Evolutionary conservation across 2,329 filamentous ascomycete species (phyloP).

Genomic region (Teratosphaeria epicoccoides): DNA sequence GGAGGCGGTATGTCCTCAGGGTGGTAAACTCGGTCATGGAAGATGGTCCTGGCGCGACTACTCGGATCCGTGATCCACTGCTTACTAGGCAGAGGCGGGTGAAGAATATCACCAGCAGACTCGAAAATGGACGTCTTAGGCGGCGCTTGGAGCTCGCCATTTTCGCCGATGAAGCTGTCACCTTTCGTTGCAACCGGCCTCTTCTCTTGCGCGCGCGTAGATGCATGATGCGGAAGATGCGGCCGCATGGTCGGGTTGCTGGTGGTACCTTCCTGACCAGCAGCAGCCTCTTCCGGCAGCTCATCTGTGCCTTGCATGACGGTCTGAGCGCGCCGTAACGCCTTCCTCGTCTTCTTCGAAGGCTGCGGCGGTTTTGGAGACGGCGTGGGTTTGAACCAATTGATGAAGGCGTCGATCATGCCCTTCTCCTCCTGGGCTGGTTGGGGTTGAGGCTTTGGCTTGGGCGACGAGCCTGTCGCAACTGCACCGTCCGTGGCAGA

Average conservation of each 20-base stretch:
- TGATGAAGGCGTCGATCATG: constrained; percentile 49
- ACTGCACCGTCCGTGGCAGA: not conserved
- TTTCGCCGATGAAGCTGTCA: constrained; percentile 38
- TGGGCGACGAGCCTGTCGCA: constrained; percentile 3
- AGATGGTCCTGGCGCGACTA: constrained; percentile 76
- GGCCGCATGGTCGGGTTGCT: constrained; percentile 24
- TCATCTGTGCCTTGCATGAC: constrained; percentile 38
- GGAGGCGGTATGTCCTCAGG: constrained; percentile 84
- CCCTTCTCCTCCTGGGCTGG: constrained; percentile 18
- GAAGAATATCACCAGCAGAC: constrained; percentile 82
- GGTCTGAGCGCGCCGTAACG: constrained; percentile 57
- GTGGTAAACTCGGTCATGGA: constrained; percentile 93
- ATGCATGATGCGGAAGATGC: constrained; percentile 13
- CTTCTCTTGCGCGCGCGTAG: constrained; percentile 19
- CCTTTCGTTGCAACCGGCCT: constrained; percentile 39
- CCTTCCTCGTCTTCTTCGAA: constrained; percentile 25
- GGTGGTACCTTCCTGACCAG: constrained; percentile 13
- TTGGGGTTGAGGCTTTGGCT: constrained; percentile 23
- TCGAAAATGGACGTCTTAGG: constrained; percentile 91
- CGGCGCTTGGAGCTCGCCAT: constrained; percentile 45
- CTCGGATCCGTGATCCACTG: constrained; percentile 78
- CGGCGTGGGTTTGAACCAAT: constrained; percentile 57
- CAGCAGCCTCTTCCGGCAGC: constrained; percentile 12
- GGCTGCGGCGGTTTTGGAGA: constrained; percentile 17
- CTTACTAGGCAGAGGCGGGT: constrained; percentile 71